phyloP scores from a whole-genome alignment of 2,329 filamentous ascomycete species.

The Aspergillus clavatus region DNA sequence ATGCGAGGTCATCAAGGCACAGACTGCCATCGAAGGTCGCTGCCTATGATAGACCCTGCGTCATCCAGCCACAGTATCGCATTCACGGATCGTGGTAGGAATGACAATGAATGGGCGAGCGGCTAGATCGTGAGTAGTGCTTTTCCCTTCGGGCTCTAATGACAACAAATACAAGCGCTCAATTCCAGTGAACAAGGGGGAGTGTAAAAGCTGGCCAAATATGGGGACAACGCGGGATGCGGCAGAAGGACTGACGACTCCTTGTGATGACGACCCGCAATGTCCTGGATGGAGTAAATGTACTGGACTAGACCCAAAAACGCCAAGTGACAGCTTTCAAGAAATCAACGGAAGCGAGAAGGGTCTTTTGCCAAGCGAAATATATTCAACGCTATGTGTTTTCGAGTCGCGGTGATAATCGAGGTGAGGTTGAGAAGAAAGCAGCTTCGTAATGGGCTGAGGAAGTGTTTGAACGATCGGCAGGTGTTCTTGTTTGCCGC shows the following conservation, averaged over 20 bases:
- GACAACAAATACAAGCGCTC: neutral
- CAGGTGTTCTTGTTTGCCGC: too few species aligned
- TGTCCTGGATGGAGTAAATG: conserved; percentile 1
- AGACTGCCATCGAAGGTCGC: conserved; percentile 33
- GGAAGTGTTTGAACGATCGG: too few species aligned
- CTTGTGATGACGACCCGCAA: conserved; percentile 15
- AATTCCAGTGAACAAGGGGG: neutral
- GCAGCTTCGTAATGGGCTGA: too few species aligned
- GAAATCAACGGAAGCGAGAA: neutral
- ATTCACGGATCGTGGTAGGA: conserved; percentile 11
- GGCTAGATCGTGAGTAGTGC: neutral
- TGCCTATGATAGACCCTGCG: conserved; percentile 33
- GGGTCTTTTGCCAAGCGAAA: neutral
- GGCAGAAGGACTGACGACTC: conserved; percentile 7
- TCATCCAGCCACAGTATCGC: conserved; percentile 27
- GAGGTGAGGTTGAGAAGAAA: too few species aligned
- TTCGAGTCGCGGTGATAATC: too few species aligned
- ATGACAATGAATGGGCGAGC: neutral
- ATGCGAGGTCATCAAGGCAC: conserved; percentile 29
- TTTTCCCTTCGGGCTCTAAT: neutral
- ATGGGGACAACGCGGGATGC: conserved; percentile 9
- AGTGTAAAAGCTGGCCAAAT: neutral
- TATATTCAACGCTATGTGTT: too few species aligned
- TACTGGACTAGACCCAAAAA: neutral
- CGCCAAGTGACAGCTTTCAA: neutral